These are phyloP conservation scores for Escovopsis weberi DNA, from an alignment of 2,329 filamentous ascomycete genomes.

Conservation along the genomic window DNA sequence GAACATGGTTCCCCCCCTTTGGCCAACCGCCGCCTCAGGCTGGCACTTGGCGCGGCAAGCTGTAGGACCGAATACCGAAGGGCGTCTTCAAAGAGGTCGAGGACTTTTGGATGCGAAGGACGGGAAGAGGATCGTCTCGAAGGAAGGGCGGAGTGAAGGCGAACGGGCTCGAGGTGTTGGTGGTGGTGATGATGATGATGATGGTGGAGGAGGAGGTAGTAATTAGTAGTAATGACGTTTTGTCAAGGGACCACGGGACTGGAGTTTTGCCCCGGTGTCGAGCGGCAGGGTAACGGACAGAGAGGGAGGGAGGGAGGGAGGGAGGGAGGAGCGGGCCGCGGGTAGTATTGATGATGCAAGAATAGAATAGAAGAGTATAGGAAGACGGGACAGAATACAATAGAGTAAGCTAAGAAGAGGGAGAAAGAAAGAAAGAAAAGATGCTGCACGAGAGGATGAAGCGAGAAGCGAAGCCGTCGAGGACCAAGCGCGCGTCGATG, in stretches of 20 bases:
- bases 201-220: too few species aligned
- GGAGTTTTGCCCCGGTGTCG: neutral
- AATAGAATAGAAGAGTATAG: neutral
- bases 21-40: slow-evolving; percentile 20
- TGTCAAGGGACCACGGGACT: too few species aligned
- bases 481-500: too few species aligned
- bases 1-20: slow-evolving; percentile 25
- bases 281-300: neutral
- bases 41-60: slow-evolving; percentile 4
- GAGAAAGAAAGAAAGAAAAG: neutral
- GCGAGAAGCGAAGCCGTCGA: neutral
- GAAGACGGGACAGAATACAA: neutral
- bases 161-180: too few species aligned
- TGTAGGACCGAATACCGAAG: neutral
- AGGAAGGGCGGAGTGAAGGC: too few species aligned
- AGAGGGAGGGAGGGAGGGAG: neutral
- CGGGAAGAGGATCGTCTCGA: too few species aligned
- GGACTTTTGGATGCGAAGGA: too few species aligned
- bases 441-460: neutral
- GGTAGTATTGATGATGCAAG: too few species aligned
- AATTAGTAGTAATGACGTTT: too few species aligned
- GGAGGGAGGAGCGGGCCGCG: too few species aligned
- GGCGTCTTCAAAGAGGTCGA: neutral
- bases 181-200: neutral
- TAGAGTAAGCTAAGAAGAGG: neutral